Evolutionary conservation across 495 filamentous ascomycete genomes (phyloP), one percentile per base, ranked within the genome.

Genomic region (Bombardia bombarda): DNA sequence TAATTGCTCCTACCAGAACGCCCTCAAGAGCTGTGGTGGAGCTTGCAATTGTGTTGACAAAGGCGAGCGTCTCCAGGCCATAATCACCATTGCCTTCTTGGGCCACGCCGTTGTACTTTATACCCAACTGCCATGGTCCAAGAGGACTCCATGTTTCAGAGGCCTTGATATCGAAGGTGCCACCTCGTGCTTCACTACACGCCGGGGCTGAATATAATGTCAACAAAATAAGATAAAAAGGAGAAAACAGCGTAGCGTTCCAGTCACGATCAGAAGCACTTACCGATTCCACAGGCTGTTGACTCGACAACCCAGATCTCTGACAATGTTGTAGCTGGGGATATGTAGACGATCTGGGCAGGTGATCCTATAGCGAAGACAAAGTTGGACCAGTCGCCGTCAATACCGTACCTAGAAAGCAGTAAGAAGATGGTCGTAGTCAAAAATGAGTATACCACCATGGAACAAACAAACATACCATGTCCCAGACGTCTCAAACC

Each of bases 121-220:
- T 55, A 5, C 71, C 75, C 28, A 82, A 61, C 47, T 75, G 57
- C 62, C 65, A 85, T 12, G 63, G 50, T 37, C 73, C 74, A 38
- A 79, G 65, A 19, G 61, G 47, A n/a, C 63, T 58, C 79, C 79
- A 84, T 37, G 71, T 75, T 24, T 67, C 61, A 12, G 79, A 82
- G 34, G 66, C 52, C 10, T 56, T 56, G 19, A 54, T 50, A 42
- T 72, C 60, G 55, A 77, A 83, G 20, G 75, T 52, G 28, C 66
- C 67, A 13, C 81, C 81, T 37, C 79, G 68, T 32, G 65, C 66
- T 26, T 59, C 47, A 32, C 52, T 46, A 33, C 69, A 73, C 6
- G 59, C 53, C 43, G 58, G 56, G 43, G 53, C 69, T 68, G 34
- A 32, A 45, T n/a, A n/a, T 13, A 17, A 37, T 14, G 23, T 66